These are phyloP conservation scores for Calcarisporium arbuscula DNA, from an alignment of 2,329 filamentous ascomycete genomes.

Conservation along the genomic window DNA sequence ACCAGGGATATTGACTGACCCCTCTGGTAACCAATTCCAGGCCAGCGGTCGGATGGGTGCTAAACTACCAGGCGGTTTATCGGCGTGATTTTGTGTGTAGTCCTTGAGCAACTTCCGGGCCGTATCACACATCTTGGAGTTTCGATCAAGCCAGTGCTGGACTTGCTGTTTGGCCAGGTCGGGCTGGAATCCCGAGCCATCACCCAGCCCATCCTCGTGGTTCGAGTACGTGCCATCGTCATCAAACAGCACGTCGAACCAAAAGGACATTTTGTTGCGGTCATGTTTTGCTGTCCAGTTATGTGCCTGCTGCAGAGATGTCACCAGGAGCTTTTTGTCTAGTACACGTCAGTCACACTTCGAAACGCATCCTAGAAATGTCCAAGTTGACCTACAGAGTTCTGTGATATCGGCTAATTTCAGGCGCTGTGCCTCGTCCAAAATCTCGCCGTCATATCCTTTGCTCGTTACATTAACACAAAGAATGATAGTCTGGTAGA, in stretches of 20 bases:
- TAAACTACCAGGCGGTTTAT: constrained; percentile 43
- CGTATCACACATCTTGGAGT: constrained; percentile 51
- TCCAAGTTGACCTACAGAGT: constrained; percentile 41
- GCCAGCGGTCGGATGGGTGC: constrained; percentile 44
- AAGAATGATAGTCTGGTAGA: constrained; percentile 58
- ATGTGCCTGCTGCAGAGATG: constrained; percentile 59
- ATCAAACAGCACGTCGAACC: constrained; percentile 60
- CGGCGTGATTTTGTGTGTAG: constrained; percentile 44
- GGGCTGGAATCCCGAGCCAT: constrained; percentile 47
- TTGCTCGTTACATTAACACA: constrained; percentile 63
- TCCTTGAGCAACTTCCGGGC: constrained; percentile 48
- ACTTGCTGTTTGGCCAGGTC: constrained; percentile 55
- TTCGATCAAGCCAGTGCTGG: constrained; percentile 56
- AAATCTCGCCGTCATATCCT: constrained; percentile 57
- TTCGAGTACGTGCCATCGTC: constrained; percentile 42
- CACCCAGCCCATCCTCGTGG: constrained; percentile 45
- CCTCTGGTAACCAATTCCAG: constrained; percentile 49
- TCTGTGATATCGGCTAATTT: constrained; percentile 59
- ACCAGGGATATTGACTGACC: constrained; percentile 19
- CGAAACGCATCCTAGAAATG: not conserved
- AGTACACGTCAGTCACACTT: not conserved
- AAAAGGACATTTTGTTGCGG: constrained; percentile 64
- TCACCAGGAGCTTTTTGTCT: constrained; percentile 63
- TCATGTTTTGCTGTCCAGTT: constrained; percentile 66
- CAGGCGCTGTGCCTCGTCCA: constrained; percentile 50